phyloP scores from a whole-genome alignment of 1,284 basidiomycete species.

The Athelia sp. region DNA sequence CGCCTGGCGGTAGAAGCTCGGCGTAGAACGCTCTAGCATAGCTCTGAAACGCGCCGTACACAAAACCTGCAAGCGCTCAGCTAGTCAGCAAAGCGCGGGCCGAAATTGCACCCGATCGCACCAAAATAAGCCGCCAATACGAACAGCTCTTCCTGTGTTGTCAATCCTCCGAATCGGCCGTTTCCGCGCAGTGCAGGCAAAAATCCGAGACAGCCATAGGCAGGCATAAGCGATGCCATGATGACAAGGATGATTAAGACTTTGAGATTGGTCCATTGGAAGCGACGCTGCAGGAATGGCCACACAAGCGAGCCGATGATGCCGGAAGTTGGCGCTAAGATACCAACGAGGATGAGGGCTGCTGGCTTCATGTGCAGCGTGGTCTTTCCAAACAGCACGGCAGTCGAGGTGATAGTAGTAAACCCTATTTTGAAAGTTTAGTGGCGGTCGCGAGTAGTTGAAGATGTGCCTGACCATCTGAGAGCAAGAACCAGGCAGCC shows the following conservation, averaged over 20 bases:
- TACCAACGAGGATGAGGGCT: constrained; percentile 66
- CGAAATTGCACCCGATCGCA: constrained; percentile 14
- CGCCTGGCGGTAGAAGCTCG: constrained; percentile 70
- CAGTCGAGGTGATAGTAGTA: constrained; percentile 80
- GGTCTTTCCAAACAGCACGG: constrained; percentile 81
- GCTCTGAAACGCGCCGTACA: constrained; percentile 78
- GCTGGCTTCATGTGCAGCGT: constrained; percentile 69
- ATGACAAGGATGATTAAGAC: constrained; percentile 66
- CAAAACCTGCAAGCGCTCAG: constrained; percentile 39
- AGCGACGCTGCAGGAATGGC: constrained; percentile 59
- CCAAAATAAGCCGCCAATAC: constrained; percentile 80
- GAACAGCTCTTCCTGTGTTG: constrained; percentile 81
- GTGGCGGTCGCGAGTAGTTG: neutral
- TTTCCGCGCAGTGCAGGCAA: constrained; percentile 44
- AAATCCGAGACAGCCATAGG: constrained; percentile 82
- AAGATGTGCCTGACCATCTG: constrained; percentile 58
- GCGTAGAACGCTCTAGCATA: constrained; percentile 79
- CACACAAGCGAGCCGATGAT: constrained; percentile 72
- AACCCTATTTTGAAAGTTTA: constrained; percentile 46
- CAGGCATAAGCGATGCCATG: constrained; percentile 65
- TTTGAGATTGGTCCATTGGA: constrained; percentile 61
- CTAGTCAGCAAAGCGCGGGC: neutral
- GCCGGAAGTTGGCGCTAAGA: constrained; percentile 63
- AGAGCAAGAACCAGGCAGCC: constrained; percentile 87
- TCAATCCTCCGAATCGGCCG: constrained; percentile 63